Evolutionary conservation across 2,329 filamentous ascomycete species (phyloP).

Genomic region (Cladorrhinum sp.): DNA sequence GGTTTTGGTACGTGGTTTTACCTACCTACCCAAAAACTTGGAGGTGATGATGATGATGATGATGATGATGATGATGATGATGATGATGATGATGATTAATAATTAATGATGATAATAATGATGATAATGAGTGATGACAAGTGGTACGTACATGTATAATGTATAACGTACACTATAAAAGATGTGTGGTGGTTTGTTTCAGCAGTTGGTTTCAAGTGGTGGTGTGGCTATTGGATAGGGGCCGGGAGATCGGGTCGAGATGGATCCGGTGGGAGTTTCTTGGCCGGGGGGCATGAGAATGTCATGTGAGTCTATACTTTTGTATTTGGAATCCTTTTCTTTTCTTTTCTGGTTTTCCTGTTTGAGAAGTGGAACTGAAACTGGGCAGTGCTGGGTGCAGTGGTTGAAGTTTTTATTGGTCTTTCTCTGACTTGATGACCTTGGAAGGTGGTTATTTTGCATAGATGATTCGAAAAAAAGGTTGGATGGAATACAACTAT

Average conservation of each 20-base stretch:
- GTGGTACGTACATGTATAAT: too few relatives aligned
- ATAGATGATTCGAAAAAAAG: too few relatives aligned
- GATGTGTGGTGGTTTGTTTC: neutral
- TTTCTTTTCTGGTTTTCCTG: neutral
- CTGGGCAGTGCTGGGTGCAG: neutral
- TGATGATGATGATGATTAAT: neutral
- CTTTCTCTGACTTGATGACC: too few relatives aligned
- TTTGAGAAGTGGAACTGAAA: neutral
- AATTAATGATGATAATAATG: too few relatives aligned
- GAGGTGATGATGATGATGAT: neutral
- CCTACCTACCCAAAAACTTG: neutral
- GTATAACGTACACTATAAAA: too few relatives aligned
- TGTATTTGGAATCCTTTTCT: neutral
- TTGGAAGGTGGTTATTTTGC: too few relatives aligned
- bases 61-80: neutral
- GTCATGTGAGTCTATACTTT: neutral
- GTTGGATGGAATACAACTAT: too few relatives aligned
- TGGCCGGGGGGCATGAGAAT: neutral
- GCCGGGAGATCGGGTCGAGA: neutral
- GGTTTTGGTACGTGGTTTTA: too few relatives aligned
- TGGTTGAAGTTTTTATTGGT: too few relatives aligned
- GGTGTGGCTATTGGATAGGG: neutral
- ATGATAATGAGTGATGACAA: too few relatives aligned
- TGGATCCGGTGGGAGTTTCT: neutral
- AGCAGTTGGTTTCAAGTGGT: neutral